Conservation (phyloP, 495 filamentous ascomycete species). For the Astrothelium macrocarpum region DNA sequence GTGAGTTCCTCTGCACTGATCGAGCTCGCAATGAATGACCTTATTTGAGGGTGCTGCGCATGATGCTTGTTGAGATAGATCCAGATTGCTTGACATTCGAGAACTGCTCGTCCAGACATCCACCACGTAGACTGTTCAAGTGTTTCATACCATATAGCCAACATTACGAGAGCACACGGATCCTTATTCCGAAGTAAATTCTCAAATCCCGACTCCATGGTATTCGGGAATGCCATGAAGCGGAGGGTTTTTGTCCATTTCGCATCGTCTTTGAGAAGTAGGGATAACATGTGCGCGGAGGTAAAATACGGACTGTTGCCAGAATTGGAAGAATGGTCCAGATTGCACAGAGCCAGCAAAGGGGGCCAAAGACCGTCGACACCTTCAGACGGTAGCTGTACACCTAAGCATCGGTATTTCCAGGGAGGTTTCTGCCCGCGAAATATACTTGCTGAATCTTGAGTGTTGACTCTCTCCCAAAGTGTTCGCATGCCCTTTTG, state of each 20-base stretch:
- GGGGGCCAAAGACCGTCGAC: neutral
- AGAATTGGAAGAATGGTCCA: neutral
- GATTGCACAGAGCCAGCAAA: neutral
- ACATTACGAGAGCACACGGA: neutral
- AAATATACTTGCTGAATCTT: neutral
- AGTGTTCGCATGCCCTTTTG: neutral
- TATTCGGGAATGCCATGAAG: neutral
- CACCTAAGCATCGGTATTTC: neutral
- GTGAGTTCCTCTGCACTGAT: neutral
- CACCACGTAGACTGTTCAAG: slow-evolving; percentile 1
- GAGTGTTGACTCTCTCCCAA: neutral
- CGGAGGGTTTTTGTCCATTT: neutral
- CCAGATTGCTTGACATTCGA: neutral
- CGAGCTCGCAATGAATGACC: neutral
- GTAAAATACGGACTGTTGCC: neutral
- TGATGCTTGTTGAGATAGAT: neutral
- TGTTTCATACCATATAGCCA: neutral
- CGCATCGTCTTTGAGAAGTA: neutral
- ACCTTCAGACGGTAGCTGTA: neutral
- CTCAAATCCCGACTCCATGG: neutral
- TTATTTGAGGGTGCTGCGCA: neutral
- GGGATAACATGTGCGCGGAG: neutral
- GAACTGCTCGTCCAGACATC: neutral
- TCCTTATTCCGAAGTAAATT: neutral
- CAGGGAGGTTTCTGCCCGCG: neutral